phyloP scores from a whole-genome alignment of 768 basidiomycete genomes.

The Tulasnella sp. region DNA sequence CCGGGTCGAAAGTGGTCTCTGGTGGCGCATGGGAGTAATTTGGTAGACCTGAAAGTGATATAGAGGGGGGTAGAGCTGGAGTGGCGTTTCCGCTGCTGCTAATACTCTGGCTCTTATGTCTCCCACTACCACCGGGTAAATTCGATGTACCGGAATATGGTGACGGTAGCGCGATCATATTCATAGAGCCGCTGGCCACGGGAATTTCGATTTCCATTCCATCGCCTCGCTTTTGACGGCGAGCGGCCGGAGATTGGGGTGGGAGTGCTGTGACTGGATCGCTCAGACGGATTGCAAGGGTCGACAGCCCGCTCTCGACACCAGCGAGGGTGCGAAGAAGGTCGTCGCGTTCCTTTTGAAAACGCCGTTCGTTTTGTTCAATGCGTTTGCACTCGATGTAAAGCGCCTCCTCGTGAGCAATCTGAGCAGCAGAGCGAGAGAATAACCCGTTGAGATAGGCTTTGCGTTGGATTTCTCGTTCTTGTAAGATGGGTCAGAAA shows the following conservation, averaged over 20 bases:
- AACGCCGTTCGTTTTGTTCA: constrained; percentile 82
- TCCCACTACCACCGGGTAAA: neutral
- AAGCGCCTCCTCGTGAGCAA: constrained; percentile 89
- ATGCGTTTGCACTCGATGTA: constrained; percentile 91
- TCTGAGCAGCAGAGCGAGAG: constrained; percentile 76
- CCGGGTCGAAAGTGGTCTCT: constrained; percentile 12
- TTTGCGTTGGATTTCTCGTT: constrained; percentile 79
- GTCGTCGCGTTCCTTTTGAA: constrained; percentile 81
- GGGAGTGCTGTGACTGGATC: constrained; percentile 2
- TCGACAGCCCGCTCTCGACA: constrained; percentile 75
- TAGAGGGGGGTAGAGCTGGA: neutral
- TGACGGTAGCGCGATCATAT: constrained; percentile 15
- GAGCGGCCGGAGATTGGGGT: neutral
- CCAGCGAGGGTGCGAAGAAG: constrained; percentile 75
- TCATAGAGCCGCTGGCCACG: neutral
- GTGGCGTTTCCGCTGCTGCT: neutral
- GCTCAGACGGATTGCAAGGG: constrained; percentile 23
- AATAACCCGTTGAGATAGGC: constrained; percentile 81
- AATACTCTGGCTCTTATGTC: constrained; percentile 10
- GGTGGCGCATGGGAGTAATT: neutral
- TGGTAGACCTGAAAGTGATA: constrained; percentile 2
- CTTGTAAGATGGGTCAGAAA: constrained; percentile 32
- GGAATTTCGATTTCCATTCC: constrained; percentile 8
- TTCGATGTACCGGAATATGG: constrained; percentile 9
- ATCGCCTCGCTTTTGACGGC: constrained; percentile 6